Percentiles rank a stretch among this genome's conserved stretches.
Conservation (phyloP, 495 filamentous ascomycete genomes). For the Annulohypoxylon bovei region DNA sequence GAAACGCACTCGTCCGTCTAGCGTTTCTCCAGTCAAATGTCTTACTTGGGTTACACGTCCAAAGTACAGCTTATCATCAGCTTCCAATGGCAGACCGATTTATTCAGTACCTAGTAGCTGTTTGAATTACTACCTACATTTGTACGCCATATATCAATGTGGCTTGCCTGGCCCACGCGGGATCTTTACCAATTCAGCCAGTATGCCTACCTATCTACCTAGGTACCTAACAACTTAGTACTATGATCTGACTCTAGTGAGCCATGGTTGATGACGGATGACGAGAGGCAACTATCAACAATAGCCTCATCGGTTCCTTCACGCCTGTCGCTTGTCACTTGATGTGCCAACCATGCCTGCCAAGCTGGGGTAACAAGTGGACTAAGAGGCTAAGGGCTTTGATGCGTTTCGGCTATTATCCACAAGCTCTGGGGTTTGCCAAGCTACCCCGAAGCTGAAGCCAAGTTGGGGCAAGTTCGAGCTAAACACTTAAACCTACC, state of each 20-base stretch:
- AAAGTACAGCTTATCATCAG: not conserved
- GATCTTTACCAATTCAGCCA: not conserved
- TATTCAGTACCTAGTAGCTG: not conserved
- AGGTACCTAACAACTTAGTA: no score
- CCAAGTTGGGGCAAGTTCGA: conserved; percentile 2
- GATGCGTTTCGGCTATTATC: conserved; percentile 28
- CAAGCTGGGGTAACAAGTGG: conserved; percentile 35
- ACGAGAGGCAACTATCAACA: not conserved
- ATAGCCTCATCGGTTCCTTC: conserved; percentile 3
- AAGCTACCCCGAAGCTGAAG: conserved; percentile 5
- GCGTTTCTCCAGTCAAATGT: not conserved
- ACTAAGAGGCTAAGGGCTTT: conserved; percentile 1
- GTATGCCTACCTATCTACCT: not conserved
- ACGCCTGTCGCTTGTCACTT: not conserved
- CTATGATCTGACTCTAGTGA: conserved; percentile 2
- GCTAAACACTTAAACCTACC: not conserved
- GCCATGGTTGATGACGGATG: conserved; percentile 2
- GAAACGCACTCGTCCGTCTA: not conserved
- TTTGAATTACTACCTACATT: not conserved
- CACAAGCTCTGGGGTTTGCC: conserved; percentile 19
- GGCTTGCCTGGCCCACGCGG: not conserved
- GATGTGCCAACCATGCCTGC: conserved; percentile 18
- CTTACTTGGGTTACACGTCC: conserved; percentile 1
- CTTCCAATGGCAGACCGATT: not conserved
- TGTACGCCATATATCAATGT: not conserved